Evolutionary conservation across 2,329 filamentous ascomycete species (phyloP).

Genomic region (Aspergillus sp.): DNA sequence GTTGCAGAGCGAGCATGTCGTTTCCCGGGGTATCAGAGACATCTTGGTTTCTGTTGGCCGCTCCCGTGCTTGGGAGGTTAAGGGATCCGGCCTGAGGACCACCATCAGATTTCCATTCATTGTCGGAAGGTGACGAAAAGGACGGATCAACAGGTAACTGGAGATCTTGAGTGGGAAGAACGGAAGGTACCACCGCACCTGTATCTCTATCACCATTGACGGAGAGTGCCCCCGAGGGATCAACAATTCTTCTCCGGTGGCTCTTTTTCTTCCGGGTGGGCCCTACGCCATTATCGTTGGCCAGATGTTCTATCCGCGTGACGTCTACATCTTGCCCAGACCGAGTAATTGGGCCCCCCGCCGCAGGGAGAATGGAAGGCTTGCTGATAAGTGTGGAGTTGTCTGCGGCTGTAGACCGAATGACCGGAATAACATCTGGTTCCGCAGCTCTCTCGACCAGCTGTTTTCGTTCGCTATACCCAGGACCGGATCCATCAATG

Average conservation of each 20-base stretch:
- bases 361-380: constrained; percentile 43
- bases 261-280: constrained; percentile 48
- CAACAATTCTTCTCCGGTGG: constrained; percentile 58
- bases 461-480: constrained; percentile 80
- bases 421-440: constrained; percentile 71
- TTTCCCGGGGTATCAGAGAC: constrained; percentile 16
- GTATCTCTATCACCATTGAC: constrained; percentile 31
- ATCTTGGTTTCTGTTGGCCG: constrained; percentile 19
- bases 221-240: constrained; percentile 50
- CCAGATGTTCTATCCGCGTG: constrained; percentile 13
- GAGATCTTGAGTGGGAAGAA: constrained; percentile 30
- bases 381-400: constrained; percentile 67
- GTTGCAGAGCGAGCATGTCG: constrained; percentile 22
- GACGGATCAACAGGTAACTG: constrained; percentile 27
- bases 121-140: constrained; percentile 25
- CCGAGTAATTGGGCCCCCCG: constrained; percentile 8
- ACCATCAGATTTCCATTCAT: constrained; percentile 33
- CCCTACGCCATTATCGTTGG: constrained; percentile 30
- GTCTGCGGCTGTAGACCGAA: constrained; percentile 67
- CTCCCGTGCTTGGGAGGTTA: constrained; percentile 22
- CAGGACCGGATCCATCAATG: constrained; percentile 80
- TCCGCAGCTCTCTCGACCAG: constrained; percentile 79
- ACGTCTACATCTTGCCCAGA: constrained; percentile 14
- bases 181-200: constrained; percentile 29
- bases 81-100: constrained; percentile 27